Evolutionary conservation across 345 rosid genomes (phyloP).

Genomic region (Brassica carinata): DNA sequence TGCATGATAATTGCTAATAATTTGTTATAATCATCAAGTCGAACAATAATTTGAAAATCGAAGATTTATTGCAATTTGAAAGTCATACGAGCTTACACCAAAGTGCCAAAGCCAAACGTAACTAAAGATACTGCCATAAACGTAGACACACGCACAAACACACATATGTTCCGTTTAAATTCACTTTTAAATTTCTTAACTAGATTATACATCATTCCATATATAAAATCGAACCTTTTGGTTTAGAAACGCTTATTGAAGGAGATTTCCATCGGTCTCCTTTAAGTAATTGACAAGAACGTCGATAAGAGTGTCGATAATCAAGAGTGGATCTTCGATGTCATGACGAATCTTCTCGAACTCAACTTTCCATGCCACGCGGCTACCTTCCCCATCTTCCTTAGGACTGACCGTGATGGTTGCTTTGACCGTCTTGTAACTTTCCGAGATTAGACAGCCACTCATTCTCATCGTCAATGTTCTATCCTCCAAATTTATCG

Average conservation of each 20-base stretch:
- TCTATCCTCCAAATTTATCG: background rate
- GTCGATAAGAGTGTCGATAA: background rate
- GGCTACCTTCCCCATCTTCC: background rate
- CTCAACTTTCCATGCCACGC: slow-evolving; percentile 8
- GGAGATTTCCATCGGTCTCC: slow-evolving; percentile 11
- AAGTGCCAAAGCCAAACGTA: background rate
- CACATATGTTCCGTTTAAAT: background rate
- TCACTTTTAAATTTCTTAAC: background rate
- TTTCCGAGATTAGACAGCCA: background rate
- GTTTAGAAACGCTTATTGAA: background rate
- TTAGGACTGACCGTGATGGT: slow-evolving; percentile 8
- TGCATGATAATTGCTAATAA: background rate
- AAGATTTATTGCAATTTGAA: background rate
- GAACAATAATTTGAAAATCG: background rate
- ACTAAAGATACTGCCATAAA: background rate
- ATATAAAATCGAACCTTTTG: slow-evolving; percentile 2
- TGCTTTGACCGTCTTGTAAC: slow-evolving; percentile 17
- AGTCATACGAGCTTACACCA: background rate
- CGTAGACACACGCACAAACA: background rate
- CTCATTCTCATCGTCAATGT: background rate
- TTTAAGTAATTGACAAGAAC: slow-evolving; percentile 3
- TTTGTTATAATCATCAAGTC: background rate
- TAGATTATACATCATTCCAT: background rate
- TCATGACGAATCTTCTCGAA: background rate
- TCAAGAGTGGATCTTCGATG: slow-evolving; percentile 1